These are phyloP conservation scores for Aspergillus egyptiacus DNA, from an alignment of 495 filamentous ascomycete species.

Conservation along the genomic window DNA sequence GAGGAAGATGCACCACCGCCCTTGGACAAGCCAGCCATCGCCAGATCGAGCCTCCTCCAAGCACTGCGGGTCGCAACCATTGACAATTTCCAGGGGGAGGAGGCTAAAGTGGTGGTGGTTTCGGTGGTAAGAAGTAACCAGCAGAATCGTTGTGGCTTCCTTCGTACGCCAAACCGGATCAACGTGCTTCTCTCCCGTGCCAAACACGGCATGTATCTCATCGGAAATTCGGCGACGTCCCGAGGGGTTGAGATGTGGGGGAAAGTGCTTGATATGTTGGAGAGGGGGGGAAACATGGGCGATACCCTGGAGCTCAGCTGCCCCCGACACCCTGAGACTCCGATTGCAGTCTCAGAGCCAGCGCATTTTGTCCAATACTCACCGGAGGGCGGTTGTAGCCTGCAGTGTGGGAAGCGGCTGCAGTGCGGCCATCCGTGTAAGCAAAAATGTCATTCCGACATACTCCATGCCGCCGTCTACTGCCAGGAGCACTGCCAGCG, in stretches of 20 bases:
- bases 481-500: constrained; percentile 59
- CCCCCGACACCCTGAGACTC: constrained; percentile 57
- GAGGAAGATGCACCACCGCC: not conserved
- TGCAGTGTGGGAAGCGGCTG: constrained; percentile 55
- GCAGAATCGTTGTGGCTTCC: constrained; percentile 60
- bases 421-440: constrained; percentile 66
- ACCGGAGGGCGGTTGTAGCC: constrained; percentile 68
- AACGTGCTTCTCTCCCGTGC: constrained; percentile 73
- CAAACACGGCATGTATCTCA: constrained; percentile 78
- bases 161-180: constrained; percentile 69
- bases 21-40: not conserved
- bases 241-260: constrained; percentile 61
- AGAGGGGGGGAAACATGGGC: constrained; percentile 46
- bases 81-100: constrained; percentile 85
- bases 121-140: constrained; percentile 72
- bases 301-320: constrained; percentile 53
- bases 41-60: constrained; percentile 47
- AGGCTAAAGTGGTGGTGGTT: constrained; percentile 76
- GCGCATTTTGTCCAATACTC: constrained; percentile 56
- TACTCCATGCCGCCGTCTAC: constrained; percentile 55
- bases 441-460: constrained; percentile 62
- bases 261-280: constrained; percentile 53
- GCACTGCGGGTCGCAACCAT: constrained; percentile 67
- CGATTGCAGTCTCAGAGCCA: constrained; percentile 50
- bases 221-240: constrained; percentile 63